These are phyloP conservation scores for Pterocarpus santalinus DNA, from an alignment of 306 rosid species.

Conservation along the genomic window DNA sequence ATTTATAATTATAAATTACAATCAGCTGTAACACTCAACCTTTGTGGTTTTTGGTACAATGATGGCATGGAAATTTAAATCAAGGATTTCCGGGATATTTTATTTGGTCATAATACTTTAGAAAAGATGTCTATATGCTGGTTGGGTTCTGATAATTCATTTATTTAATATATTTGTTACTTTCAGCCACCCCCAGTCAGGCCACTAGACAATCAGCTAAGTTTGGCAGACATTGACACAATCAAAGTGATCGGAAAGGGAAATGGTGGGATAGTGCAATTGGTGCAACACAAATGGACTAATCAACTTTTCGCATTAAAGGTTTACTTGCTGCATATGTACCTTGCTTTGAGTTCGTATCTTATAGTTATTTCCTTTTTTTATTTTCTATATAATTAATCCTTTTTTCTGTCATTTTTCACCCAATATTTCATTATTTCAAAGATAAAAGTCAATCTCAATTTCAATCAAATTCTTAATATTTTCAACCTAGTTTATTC, in stretches of 20 bases:
- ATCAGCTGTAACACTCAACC: conserved; percentile 5
- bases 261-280: conserved; percentile 91
- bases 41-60: not conserved
- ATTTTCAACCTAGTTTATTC: not conserved
- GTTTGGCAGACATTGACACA: conserved; percentile 74
- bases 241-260: conserved; percentile 97
- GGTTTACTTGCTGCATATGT: conserved; percentile 58
- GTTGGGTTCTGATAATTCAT: conserved; percentile 34
- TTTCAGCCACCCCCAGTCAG: conserved; percentile 87
- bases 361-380: conserved; percentile 4
- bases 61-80: not conserved
- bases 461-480: not conserved
- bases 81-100: not conserved
- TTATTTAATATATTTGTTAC: conserved; percentile 43
- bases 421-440: not conserved
- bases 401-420: not conserved
- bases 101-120: conserved; percentile 6
- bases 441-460: too few relatives aligned
- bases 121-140: not conserved
- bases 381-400: not conserved
- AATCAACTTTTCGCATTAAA: conserved; percentile 95
- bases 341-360: conserved; percentile 11
- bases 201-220: conserved; percentile 78
- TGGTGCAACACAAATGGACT: conserved; percentile 99
- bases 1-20: not conserved